phyloP scores from a whole-genome alignment of 169 alveolate genomes.

The Babesia ovis region DNA sequence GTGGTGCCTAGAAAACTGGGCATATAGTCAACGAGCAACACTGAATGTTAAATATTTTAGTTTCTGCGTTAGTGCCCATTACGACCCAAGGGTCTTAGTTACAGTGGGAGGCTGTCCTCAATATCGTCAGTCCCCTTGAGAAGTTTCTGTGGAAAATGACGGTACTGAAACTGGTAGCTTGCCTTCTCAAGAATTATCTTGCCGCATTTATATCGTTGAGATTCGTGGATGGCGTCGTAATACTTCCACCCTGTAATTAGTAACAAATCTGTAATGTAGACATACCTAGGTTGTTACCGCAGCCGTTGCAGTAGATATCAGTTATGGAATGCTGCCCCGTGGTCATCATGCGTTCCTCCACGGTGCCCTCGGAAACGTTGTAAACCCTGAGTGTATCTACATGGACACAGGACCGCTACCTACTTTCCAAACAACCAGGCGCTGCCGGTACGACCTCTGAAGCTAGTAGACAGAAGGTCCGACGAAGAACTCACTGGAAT shows the following conservation, averaged over 20 bases:
- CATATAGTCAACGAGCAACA: no score
- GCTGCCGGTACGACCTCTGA: slow-evolving; percentile 86
- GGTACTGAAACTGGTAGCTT: neutral
- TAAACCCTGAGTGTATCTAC: slow-evolving; percentile 71
- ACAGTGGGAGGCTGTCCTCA: no score
- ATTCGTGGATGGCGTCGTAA: slow-evolving; percentile 76
- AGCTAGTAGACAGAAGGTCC: slow-evolving; percentile 73
- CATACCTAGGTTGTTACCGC: slow-evolving; percentile 82
- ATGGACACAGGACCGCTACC: neutral
- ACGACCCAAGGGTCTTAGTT: no score
- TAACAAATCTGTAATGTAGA: neutral
- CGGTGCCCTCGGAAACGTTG: slow-evolving; percentile 84
- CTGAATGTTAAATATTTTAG: no score
- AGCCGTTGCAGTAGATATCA: slow-evolving; percentile 86
- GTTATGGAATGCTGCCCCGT: slow-evolving; percentile 88
- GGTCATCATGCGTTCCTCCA: slow-evolving; percentile 88
- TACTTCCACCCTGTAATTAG: slow-evolving; percentile 78
- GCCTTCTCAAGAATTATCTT: slow-evolving; percentile 80
- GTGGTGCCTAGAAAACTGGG: no score
- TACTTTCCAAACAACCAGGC: slow-evolving; percentile 84
- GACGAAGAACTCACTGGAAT: slow-evolving; percentile 67
- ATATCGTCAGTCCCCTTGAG: neutral
- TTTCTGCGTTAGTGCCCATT: no score
- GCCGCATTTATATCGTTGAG: slow-evolving; percentile 84
- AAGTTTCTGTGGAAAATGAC: neutral